These are phyloP conservation scores for Astragalus membranaceus DNA, from an alignment of 306 rosid species.

Conservation along the genomic window DNA sequence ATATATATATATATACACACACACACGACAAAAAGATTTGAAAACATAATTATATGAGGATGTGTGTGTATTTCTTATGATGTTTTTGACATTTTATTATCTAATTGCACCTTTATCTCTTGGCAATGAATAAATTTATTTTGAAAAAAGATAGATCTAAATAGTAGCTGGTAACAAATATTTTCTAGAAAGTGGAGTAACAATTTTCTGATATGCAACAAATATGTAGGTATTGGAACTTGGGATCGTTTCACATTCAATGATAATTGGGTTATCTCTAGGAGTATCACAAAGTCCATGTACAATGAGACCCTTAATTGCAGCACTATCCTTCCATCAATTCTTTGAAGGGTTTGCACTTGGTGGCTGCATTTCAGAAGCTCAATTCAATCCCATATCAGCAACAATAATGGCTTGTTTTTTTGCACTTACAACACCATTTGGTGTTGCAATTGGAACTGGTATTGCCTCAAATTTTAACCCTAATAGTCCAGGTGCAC, in stretches of 20 bases:
- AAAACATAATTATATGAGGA: too few species aligned
- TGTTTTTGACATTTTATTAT: too few species aligned
- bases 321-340: constrained; percentile 81
- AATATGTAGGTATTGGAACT: constrained; percentile 71
- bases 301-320: constrained; percentile 75
- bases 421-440: constrained; percentile 72
- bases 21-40: too few species aligned
- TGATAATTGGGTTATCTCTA: constrained; percentile 77
- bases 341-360: constrained; percentile 98
- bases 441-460: constrained; percentile 63
- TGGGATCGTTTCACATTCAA: constrained; percentile 91
- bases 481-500: constrained; percentile 65
- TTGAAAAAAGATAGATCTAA: too few species aligned
- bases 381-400: constrained; percentile 58
- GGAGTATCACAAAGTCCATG: constrained; percentile 97
- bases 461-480: constrained; percentile 53
- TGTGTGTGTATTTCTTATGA: too few species aligned
- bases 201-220: background rate
- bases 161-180: too few species aligned
- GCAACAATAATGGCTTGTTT: constrained; percentile 69
- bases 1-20: too few species aligned
- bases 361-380: constrained; percentile 93
- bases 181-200: background rate
- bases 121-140: too few species aligned
- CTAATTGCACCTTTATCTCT: too few species aligned